Conservation (phyloP, 306 rosid species). For the Amphicarpaea edgeworthii region DNA sequence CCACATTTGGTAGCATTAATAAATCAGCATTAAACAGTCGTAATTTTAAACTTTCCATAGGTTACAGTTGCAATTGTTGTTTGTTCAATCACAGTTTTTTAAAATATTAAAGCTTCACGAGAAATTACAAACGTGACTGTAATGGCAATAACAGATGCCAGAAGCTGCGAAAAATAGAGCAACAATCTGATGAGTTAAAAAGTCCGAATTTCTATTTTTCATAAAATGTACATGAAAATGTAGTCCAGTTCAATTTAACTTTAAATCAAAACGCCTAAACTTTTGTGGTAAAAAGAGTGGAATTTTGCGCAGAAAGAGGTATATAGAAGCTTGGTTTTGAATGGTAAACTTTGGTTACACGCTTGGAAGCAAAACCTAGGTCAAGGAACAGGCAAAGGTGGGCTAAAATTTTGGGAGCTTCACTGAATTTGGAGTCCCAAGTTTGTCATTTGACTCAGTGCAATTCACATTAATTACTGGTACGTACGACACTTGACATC, state of each 20-base stretch:
- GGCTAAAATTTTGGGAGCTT: slow-evolving; percentile 71
- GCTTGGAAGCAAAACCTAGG: slow-evolving; percentile 74
- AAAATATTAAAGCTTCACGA: too few relatives aligned
- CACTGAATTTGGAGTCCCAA: slow-evolving; percentile 79
- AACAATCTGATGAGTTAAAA: not conserved
- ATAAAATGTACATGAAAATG: too few relatives aligned
- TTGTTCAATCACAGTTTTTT: too few relatives aligned
- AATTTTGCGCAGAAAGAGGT: slow-evolving; percentile 25
- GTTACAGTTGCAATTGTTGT: too few relatives aligned
- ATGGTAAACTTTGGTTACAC: slow-evolving; percentile 67
- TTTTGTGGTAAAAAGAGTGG: too few relatives aligned
- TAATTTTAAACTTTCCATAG: too few relatives aligned
- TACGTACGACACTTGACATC: slow-evolving; percentile 60
- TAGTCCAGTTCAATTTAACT: too few relatives aligned
- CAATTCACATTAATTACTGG: slow-evolving; percentile 51
- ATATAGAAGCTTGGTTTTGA: slow-evolving; percentile 54
- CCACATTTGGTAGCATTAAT: too few relatives aligned
- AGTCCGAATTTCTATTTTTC: too few relatives aligned
- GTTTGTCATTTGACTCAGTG: slow-evolving; percentile 65
- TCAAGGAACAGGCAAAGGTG: slow-evolving; percentile 80
- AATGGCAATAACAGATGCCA: slow-evolving; percentile 5
- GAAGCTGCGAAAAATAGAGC: slow-evolving; percentile 5
- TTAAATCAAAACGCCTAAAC: too few relatives aligned
- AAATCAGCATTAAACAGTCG: too few relatives aligned
- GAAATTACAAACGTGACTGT: too few relatives aligned